phyloP scores from a whole-genome alignment of 2,329 filamentous ascomycete genomes.

The Cladophialophora bantiana region DNA sequence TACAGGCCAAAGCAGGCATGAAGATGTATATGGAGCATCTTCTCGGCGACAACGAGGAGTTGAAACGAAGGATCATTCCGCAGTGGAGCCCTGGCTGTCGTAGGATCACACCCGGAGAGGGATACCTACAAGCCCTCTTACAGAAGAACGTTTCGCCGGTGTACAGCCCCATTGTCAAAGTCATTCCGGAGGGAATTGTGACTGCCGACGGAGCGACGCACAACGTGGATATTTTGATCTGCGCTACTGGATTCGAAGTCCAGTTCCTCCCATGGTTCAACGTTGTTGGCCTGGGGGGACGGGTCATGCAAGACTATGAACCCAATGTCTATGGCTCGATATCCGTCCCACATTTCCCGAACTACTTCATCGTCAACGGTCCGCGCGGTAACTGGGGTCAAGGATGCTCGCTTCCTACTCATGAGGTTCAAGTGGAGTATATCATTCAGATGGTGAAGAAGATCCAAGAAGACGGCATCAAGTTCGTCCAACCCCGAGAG shows the following conservation, averaged over 20 bases:
- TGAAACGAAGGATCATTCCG: constrained; percentile 47
- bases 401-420: constrained; percentile 18
- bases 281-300: constrained; percentile 11
- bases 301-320: constrained; percentile 15
- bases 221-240: constrained; percentile 50
- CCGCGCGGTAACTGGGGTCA: constrained; percentile 14
- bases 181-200: constrained; percentile 50
- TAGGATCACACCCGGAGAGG: constrained; percentile 58
- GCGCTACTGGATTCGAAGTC: constrained; percentile 54
- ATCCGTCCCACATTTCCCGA: constrained; percentile 24
- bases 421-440: constrained; percentile 23
- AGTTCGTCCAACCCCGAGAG: constrained; percentile 12
- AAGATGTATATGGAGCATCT: constrained; percentile 49
- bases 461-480: constrained; percentile 25
- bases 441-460: constrained; percentile 19
- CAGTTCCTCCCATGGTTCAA: constrained; percentile 25
- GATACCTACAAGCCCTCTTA: constrained; percentile 58
- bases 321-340: constrained; percentile 17
- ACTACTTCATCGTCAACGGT: constrained; percentile 30
- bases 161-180: constrained; percentile 48
- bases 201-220: constrained; percentile 47
- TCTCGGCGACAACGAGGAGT: constrained; percentile 52
- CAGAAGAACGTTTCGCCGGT: constrained; percentile 42
- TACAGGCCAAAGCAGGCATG: constrained; percentile 28
- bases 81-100: constrained; percentile 51